phyloP scores from a whole-genome alignment of 2,329 filamentous ascomycete species.

The Fonsecaea erecta region DNA sequence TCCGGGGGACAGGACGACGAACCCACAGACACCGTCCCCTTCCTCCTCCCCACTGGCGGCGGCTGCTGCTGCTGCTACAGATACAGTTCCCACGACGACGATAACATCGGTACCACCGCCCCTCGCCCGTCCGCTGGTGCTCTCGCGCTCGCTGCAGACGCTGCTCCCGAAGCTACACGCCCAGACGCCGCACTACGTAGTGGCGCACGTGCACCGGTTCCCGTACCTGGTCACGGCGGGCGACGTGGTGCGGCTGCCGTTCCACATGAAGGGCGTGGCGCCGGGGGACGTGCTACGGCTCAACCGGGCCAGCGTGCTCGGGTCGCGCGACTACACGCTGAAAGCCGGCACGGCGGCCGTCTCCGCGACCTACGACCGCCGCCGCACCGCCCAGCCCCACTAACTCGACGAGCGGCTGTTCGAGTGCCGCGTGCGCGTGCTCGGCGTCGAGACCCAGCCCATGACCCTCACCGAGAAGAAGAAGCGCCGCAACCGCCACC shows the following conservation, averaged over 20 bases:
- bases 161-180: constrained; percentile 51
- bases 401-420: constrained; percentile 84
- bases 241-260: constrained; percentile 76
- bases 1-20: too few species aligned
- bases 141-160: constrained; percentile 48
- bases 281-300: constrained; percentile 86
- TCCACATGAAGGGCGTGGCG: constrained; percentile 74
- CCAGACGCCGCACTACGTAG: constrained; percentile 54
- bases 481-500: constrained; percentile 68
- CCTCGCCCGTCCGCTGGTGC: constrained; percentile 43
- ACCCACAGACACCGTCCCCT: constrained; percentile 20
- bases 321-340: constrained; percentile 87
- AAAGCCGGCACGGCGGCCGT: constrained; percentile 70
- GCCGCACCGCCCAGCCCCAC: constrained; percentile 36
- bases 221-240: constrained; percentile 63
- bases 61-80: background rate
- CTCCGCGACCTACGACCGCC: constrained; percentile 47
- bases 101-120: constrained; percentile 28
- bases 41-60: too few species aligned
- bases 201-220: constrained; percentile 54
- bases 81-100: too few species aligned
- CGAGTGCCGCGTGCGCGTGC: constrained; percentile 81
- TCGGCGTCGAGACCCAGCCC: constrained; percentile 80
- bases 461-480: constrained; percentile 61
- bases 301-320: constrained; percentile 80